Conservation (phyloP, 2,329 filamentous ascomycete species). For the Tolypocladium guangdongense region DNA sequence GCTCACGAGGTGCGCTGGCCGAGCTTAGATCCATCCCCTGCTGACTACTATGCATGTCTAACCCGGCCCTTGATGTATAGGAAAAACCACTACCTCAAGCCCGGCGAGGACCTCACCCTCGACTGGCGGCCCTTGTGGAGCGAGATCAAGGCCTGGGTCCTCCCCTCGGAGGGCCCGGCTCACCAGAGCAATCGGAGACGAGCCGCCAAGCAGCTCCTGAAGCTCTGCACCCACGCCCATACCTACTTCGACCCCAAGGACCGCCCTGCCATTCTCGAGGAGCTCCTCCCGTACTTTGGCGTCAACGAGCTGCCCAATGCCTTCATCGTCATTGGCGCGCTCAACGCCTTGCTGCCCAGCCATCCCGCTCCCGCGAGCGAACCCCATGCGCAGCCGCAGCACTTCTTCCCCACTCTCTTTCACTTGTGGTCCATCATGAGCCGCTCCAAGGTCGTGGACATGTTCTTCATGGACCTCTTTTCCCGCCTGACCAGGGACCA, state of each 20-base stretch:
- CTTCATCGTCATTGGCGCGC: slow-evolving; percentile 79
- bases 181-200: slow-evolving; percentile 46
- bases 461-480: slow-evolving; percentile 79
- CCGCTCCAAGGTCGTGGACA: slow-evolving; percentile 77
- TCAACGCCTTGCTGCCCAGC: slow-evolving; percentile 84
- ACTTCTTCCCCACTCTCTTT: slow-evolving; percentile 89
- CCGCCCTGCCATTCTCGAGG: slow-evolving; percentile 68
- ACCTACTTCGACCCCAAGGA: slow-evolving; percentile 87
- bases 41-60: neutral
- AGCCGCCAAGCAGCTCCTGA: slow-evolving; percentile 59
- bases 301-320: slow-evolving; percentile 86
- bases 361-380: slow-evolving; percentile 62
- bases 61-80: slow-evolving; percentile 28
- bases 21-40: neutral
- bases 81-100: slow-evolving; percentile 90
- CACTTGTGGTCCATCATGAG: slow-evolving; percentile 93
- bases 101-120: slow-evolving; percentile 76
- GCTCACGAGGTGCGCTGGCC: slow-evolving; percentile 69
- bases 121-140: slow-evolving; percentile 93
- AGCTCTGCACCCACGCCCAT: slow-evolving; percentile 82
- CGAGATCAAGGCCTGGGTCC: slow-evolving; percentile 80
- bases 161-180: slow-evolving; percentile 70
- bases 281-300: slow-evolving; percentile 79
- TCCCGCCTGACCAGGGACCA: slow-evolving; percentile 82
- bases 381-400: slow-evolving; percentile 69